These are phyloP conservation scores for Leucaena leucocephala DNA, from an alignment of 306 rosid species.

Conservation along the genomic window DNA sequence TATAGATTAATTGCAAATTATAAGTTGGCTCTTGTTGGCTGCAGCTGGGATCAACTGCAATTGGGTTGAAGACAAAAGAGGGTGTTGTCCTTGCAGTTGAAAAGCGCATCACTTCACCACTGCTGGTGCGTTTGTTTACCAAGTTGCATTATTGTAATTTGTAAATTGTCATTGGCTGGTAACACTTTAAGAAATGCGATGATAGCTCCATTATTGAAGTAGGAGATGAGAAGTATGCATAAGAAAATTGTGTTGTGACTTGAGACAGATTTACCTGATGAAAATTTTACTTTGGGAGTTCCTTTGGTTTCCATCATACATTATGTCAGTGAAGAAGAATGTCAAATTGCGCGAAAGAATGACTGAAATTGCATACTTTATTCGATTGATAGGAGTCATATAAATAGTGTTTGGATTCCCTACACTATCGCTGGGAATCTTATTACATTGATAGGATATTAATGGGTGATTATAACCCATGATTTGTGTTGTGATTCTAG, in stretches of 20 bases:
- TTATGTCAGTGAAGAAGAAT: too few relatives aligned
- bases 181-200: background rate
- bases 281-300: background rate
- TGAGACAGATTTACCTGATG: background rate
- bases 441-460: too few relatives aligned
- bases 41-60: conserved; percentile 95
- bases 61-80: conserved; percentile 91
- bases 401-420: too few relatives aligned
- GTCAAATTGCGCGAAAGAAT: too few relatives aligned
- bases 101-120: conserved; percentile 92
- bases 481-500: too few relatives aligned
- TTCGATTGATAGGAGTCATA: too few relatives aligned
- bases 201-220: background rate
- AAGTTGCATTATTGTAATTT: conserved; percentile 3
- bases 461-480: too few relatives aligned
- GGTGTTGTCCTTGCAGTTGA: conserved; percentile 99
- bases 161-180: background rate
- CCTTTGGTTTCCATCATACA: too few relatives aligned
- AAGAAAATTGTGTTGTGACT: background rate
- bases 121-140: conserved; percentile 59
- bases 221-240: background rate
- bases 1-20: background rate
- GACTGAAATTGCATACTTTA: too few relatives aligned
- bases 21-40: conserved; percentile 14
- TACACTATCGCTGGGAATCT: too few relatives aligned